phyloP scores from a whole-genome alignment of 805 yeast genomes.

The Starmerella apis region DNA sequence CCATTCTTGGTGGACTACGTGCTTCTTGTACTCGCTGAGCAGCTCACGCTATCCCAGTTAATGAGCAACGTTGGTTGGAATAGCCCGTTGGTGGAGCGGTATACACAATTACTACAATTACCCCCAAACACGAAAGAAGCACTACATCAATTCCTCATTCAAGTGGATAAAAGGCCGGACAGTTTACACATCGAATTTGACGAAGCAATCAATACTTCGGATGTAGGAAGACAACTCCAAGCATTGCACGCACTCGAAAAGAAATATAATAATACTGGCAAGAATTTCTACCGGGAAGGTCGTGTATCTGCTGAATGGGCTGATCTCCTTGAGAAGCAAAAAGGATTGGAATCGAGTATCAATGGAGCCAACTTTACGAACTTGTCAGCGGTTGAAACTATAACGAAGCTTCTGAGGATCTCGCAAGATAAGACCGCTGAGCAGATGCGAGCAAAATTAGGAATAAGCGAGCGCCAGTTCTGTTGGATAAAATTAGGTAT shows the following conservation, averaged over 20 bases:
- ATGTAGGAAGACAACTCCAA: slow-evolving; percentile 18
- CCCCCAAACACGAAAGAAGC: slow-evolving; percentile 31
- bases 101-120: slow-evolving; percentile 31
- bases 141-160: slow-evolving; percentile 49
- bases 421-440: slow-evolving; percentile 44
- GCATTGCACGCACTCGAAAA: slow-evolving; percentile 27
- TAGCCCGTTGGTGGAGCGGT: slow-evolving; percentile 36
- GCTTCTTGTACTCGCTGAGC: slow-evolving; percentile 44
- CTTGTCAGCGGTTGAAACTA: slow-evolving; percentile 41
- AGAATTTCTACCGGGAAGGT: slow-evolving; percentile 31
- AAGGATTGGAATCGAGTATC: slow-evolving; percentile 36
- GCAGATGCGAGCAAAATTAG: slow-evolving; percentile 43
- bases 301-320: slow-evolving; percentile 39
- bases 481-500: slow-evolving; percentile 45
- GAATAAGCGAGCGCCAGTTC: slow-evolving; percentile 46
- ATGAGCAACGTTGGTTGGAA: slow-evolving; percentile 50
- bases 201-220: slow-evolving; percentile 19
- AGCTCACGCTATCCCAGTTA: slow-evolving; percentile 54
- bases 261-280: slow-evolving; percentile 32
- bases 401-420: slow-evolving; percentile 38
- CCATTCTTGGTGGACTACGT: slow-evolving; percentile 52
- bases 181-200: slow-evolving; percentile 18
- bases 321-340: slow-evolving; percentile 38
- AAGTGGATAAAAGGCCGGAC: slow-evolving; percentile 42
- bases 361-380: slow-evolving; percentile 34